phyloP scores from a whole-genome alignment of 345 rosid genomes.

The Eucalyptus cloeziana region DNA sequence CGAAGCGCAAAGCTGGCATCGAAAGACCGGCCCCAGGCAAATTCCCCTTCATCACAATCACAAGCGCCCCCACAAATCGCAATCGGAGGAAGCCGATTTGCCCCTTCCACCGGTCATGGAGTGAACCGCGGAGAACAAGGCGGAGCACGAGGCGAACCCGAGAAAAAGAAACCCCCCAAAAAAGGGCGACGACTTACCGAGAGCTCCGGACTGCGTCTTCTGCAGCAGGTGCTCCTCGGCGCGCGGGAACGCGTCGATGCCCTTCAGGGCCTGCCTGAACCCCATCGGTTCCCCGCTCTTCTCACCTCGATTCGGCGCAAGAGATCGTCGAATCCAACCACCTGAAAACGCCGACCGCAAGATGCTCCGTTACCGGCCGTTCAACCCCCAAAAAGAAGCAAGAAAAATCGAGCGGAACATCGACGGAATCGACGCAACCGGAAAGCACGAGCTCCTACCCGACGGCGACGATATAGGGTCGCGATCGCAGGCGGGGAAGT shows the following conservation, averaged over 20 bases:
- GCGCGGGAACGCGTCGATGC: constrained; percentile 92
- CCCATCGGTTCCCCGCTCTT: constrained; percentile 34
- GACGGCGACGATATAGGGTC: background rate
- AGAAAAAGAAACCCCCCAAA: background rate
- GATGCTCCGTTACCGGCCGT: background rate
- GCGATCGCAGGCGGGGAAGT: background rate
- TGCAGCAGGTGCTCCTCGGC: constrained; percentile 92
- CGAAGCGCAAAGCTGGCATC: background rate
- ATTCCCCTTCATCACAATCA: background rate
- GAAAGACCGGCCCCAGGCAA: background rate
- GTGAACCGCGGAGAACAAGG: background rate
- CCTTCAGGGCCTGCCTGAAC: constrained; percentile 68
- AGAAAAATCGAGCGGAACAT: background rate
- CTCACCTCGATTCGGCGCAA: background rate
- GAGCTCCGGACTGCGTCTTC: constrained; percentile 91
- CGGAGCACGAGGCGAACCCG: background rate
- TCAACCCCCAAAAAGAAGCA: background rate
- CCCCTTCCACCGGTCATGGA: background rate
- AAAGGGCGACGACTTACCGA: constrained; percentile 25
- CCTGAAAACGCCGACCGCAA: background rate
- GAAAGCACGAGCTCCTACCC: background rate
- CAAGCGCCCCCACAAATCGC: background rate
- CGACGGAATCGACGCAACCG: background rate
- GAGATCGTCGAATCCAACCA: background rate
- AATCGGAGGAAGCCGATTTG: background rate